These are phyloP conservation scores for Epichloe gansuensis DNA, from an alignment of 2,329 filamentous ascomycete genomes.

Conservation along the genomic window DNA sequence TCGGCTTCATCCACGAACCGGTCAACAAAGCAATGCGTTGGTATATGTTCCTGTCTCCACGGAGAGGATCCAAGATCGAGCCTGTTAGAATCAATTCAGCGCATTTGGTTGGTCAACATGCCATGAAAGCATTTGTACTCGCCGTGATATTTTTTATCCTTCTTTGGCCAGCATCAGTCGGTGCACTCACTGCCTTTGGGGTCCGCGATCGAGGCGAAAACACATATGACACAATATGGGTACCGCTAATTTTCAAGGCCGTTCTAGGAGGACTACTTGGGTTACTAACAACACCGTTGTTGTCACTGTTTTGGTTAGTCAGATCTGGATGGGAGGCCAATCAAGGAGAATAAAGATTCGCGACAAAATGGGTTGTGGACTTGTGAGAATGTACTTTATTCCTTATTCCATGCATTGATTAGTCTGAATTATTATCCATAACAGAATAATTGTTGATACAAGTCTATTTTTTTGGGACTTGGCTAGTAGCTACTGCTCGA, in stretches of 20 bases:
- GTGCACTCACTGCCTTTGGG: slow-evolving; percentile 28
- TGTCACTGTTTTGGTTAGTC: slow-evolving; percentile 37
- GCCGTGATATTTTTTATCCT: slow-evolving; percentile 26
- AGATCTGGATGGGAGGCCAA: slow-evolving; percentile 31
- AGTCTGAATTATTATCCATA: neutral
- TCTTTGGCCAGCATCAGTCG: slow-evolving; percentile 31
- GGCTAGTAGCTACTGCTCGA: neutral
- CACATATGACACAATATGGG: slow-evolving; percentile 29
- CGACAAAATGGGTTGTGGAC: neutral
- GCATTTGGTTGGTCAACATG: slow-evolving; percentile 15
- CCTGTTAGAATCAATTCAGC: neutral
- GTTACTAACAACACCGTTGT: slow-evolving; percentile 32
- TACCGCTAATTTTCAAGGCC: slow-evolving; percentile 37
- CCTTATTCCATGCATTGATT: neutral
- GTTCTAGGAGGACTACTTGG: slow-evolving; percentile 33
- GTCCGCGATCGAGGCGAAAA: slow-evolving; percentile 27
- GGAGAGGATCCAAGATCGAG: neutral
- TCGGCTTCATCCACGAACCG: slow-evolving; percentile 30
- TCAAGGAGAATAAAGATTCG: neutral
- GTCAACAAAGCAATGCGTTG: slow-evolving; percentile 23
- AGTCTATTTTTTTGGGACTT: neutral
- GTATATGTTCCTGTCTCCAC: slow-evolving; percentile 26
- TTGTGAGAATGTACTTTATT: neutral
- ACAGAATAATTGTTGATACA: neutral
- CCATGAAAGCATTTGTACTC: slow-evolving; percentile 15